A percentile compares a stretch with the other conserved stretches of the same genome.
Evolutionary conservation across 2,329 filamentous ascomycete species (phyloP).

Genomic region (Stachybotrys elegans): DNA sequence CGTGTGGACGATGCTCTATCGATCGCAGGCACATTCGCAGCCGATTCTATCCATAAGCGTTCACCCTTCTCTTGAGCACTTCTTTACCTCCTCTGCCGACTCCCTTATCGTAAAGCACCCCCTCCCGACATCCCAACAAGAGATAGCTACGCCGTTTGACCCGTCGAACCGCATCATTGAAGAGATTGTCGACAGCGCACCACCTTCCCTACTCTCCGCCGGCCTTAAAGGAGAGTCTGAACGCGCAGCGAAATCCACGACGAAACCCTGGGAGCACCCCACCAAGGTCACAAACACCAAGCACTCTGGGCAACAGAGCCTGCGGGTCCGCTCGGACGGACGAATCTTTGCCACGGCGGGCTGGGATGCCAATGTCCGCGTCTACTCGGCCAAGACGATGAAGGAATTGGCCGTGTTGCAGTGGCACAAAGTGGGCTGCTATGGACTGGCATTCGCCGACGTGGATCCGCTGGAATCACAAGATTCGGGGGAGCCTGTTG

Average conservation of each 20-base stretch:
- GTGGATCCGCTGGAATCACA: too few species aligned
- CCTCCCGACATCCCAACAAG: constrained; percentile 37
- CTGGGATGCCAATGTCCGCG: constrained; percentile 78
- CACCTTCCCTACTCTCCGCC: constrained; percentile 18
- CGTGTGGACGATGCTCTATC: constrained; percentile 53
- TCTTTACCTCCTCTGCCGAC: constrained; percentile 80
- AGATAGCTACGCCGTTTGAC: constrained; percentile 14
- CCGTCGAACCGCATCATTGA: constrained; percentile 19
- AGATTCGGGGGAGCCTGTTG: too few species aligned
- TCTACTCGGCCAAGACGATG: constrained; percentile 77
- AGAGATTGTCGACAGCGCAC: constrained; percentile 11
- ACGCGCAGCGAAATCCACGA: neutral
- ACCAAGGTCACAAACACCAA: constrained; percentile 68
- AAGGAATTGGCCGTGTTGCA: constrained; percentile 87
- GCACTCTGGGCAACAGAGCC: constrained; percentile 83
- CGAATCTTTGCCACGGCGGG: constrained; percentile 85
- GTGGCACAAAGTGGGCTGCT: constrained; percentile 89
- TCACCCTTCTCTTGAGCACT: constrained; percentile 46
- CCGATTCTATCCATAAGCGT: constrained; percentile 73
- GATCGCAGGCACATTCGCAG: constrained; percentile 65
- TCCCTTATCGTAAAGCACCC: constrained; percentile 72
- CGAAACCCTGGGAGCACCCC: constrained; percentile 37
- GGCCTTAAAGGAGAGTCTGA: constrained; percentile 9
- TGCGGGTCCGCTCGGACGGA: constrained; percentile 73
- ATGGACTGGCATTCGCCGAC: constrained; percentile 68